Conservation (phyloP, 768 basidiomycete genomes). For the Lactarius evosmus region DNA sequence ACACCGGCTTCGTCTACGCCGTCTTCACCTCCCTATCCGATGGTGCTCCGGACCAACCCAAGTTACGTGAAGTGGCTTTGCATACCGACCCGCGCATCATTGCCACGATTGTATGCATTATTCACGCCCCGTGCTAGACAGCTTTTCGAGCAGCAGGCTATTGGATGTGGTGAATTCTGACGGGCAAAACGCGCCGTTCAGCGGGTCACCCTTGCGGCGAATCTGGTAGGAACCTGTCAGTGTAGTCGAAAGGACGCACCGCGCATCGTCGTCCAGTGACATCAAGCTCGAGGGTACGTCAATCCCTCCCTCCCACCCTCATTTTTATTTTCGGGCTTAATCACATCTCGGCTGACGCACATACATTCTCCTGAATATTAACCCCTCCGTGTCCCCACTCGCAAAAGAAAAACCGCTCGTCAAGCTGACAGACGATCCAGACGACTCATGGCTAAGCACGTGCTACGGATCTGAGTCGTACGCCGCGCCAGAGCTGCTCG, state of each 20-base stretch:
- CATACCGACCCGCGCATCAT: conserved; percentile 64
- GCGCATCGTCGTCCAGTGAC: conserved; percentile 84
- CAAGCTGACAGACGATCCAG: conserved; percentile 81
- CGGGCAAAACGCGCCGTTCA: conserved; percentile 33
- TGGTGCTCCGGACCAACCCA: background rate
- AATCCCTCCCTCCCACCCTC: background rate
- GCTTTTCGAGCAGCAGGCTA: conserved; percentile 76
- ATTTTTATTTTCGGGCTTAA: background rate
- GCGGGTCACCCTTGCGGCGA: conserved; percentile 53
- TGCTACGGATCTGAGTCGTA: too few relatives aligned
- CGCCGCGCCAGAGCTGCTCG: conserved; percentile 74
- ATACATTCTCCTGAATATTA: conserved; percentile 70
- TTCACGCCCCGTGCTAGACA: conserved; percentile 80
- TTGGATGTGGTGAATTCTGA: conserved; percentile 68
- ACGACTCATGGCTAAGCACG: too few relatives aligned
- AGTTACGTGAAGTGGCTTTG: background rate
- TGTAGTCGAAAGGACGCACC: conserved; percentile 84
- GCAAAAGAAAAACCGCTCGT: conserved; percentile 44
- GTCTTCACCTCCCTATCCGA: conserved; percentile 1
- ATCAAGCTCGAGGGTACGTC: conserved; percentile 79
- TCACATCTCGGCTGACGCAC: conserved; percentile 50
- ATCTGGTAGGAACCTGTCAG: conserved; percentile 74
- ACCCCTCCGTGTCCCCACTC: conserved; percentile 38
- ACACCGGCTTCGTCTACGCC: conserved; percentile 17
- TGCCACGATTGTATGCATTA: conserved; percentile 58